A percentile compares a stretch with the other conserved stretches of the same genome.
phyloP scores from a whole-genome alignment of 768 basidiomycete species.

The Pisolithus tinctorius region DNA sequence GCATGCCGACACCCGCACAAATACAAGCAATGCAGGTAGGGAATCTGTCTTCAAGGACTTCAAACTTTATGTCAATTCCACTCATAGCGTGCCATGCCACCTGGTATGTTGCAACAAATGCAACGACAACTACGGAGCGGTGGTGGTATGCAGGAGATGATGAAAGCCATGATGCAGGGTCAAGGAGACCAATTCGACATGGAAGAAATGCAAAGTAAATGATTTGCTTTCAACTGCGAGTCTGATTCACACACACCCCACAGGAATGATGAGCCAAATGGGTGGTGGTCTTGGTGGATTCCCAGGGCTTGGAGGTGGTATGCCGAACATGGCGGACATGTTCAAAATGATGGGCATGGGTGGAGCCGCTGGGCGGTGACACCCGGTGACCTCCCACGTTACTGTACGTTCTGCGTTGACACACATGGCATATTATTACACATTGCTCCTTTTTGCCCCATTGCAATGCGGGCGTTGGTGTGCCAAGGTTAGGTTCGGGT shows the following conservation, averaged over 20 bases:
- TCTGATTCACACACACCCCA: slow-evolving; percentile 7
- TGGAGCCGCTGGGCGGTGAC: slow-evolving; percentile 31
- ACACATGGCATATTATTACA: slow-evolving; percentile 14
- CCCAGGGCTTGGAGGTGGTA: slow-evolving; percentile 49
- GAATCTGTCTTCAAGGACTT: slow-evolving; percentile 2
- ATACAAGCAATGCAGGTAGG: slow-evolving; percentile 90
- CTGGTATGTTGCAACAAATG: slow-evolving; percentile 93
- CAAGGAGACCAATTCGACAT: slow-evolving; percentile 86
- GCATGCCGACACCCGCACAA: slow-evolving; percentile 88
- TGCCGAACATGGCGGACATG: slow-evolving; percentile 72
- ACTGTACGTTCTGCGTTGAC: slow-evolving; percentile 7
- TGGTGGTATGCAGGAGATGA: slow-evolving; percentile 95
- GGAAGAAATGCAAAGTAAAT: slow-evolving; percentile 86
- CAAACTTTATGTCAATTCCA: slow-evolving; percentile 2
- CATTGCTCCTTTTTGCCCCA: slow-evolving; percentile 9
- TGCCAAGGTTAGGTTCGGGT: slow-evolving; percentile 23
- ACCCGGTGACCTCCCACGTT: background rate
- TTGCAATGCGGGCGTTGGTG: slow-evolving; percentile 6
- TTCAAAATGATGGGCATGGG: slow-evolving; percentile 89
- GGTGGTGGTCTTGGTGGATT: slow-evolving; percentile 59
- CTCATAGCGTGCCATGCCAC: slow-evolving; percentile 80
- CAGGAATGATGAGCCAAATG: slow-evolving; percentile 88
- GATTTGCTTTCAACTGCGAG: slow-evolving; percentile 1
- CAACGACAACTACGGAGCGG: slow-evolving; percentile 73
- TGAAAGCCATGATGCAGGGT: slow-evolving; percentile 97